Evolutionary conservation across 2,329 filamentous ascomycete species (phyloP), one percentile per base, ranked within the genome.

Genomic region (Neonectria hederae): DNA sequence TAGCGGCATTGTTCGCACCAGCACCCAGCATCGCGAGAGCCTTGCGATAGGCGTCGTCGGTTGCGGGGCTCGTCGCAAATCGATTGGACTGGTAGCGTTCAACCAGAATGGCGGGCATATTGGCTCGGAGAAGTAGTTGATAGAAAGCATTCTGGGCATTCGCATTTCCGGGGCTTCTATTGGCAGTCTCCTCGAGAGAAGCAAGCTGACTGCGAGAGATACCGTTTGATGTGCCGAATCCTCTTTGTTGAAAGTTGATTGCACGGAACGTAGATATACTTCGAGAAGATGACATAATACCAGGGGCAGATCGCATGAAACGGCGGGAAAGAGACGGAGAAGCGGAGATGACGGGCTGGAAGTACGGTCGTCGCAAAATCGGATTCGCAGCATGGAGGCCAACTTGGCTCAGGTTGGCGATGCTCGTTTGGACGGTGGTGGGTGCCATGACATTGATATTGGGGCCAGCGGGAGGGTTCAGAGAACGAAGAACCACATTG

Each of bases 61-160:
- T 91, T 13, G 88, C 87, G 17, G 89, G 78, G 76, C 95, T 97
- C 21, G 88, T 89, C 11, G 94, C 94, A 77, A 94, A 99, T 59
- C 91, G 89, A 66, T 92, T 92, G 17, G 91, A 94, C 76, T 94
- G 90, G 78, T 97, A 96, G 74, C 96, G 87, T 79, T 98, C 94
- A 64, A 97, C 87, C 61, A 99, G 84, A 67, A 99, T 97, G 55
- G 94, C 91, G 19, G 95, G 93, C 92, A 97, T 94, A 75, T 97
- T 96, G 55, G 95, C 94, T 76, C 92, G 92, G 59, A 97, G 85
- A 14, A 99, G 87, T 49, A 94, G 90, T 76, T 95, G 91, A 77
- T 99, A 99, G 78, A 99, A 97, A 17, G 92, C 91, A 77, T 95
- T 96, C 78, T 99, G 96, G 21, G 94, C 90, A 46, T 91, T 92